phyloP scores from a whole-genome alignment of 1,139 yeast genomes.

The Debaryomycetaceae sp. region DNA sequence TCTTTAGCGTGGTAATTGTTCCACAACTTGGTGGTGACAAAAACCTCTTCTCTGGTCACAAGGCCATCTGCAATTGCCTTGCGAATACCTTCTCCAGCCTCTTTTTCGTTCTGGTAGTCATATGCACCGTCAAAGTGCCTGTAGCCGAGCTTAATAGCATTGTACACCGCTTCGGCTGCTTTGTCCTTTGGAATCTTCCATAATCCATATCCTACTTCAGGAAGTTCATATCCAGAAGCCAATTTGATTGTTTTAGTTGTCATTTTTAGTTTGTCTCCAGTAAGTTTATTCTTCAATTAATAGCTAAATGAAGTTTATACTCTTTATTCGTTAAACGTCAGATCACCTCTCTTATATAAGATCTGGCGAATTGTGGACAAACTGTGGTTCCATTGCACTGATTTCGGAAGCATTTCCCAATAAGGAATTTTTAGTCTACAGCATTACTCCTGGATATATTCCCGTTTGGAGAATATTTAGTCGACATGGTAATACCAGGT shows the following conservation, averaged over 20 bases:
- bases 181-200: background rate
- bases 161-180: background rate
- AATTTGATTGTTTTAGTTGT: background rate
- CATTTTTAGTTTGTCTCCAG: background rate
- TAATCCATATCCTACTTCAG: background rate
- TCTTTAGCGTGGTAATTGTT: slow-evolving; percentile 43
- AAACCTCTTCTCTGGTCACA: slow-evolving; percentile 59
- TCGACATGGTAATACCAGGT: no score
- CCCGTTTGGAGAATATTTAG: no score
- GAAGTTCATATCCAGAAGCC: background rate
- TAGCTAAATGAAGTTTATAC: no score
- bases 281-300: no score
- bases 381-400: no score
- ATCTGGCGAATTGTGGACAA: no score
- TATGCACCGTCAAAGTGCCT: slow-evolving; percentile 70
- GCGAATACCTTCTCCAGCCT: slow-evolving; percentile 55
- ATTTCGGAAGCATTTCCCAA: no score
- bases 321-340: no score
- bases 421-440: no score
- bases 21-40: slow-evolving; percentile 72
- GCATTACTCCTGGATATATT: no score
- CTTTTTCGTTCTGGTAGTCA: slow-evolving; percentile 54
- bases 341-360: no score
- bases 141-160: slow-evolving; percentile 59
- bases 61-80: slow-evolving; percentile 37